phyloP scores from a whole-genome alignment of 1,284 basidiomycete genomes.

The Amylostereum areolatum region DNA sequence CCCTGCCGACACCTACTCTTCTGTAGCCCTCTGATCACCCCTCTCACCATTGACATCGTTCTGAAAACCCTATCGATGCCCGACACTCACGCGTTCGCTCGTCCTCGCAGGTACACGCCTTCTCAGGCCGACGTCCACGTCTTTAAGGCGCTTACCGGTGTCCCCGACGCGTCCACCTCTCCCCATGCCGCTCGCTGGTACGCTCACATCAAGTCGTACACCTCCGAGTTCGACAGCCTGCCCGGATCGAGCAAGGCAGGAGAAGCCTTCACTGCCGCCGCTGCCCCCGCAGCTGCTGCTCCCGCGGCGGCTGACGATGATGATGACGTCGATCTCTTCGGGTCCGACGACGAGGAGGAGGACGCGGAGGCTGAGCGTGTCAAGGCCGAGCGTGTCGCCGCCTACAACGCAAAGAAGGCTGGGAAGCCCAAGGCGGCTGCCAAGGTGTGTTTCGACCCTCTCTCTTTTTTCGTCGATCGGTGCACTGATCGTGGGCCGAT shows the following conservation, averaged over 20 bases:
- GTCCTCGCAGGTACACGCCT: conserved; percentile 71
- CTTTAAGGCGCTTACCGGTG: conserved; percentile 71
- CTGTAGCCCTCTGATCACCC: conserved; percentile 81
- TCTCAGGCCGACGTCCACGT: conserved; percentile 97
- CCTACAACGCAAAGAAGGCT: conserved; percentile 92
- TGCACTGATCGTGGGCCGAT: conserved; percentile 14
- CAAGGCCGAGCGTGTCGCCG: conserved; percentile 94
- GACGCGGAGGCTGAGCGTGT: conserved; percentile 91
- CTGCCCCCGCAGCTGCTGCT: conserved; percentile 35
- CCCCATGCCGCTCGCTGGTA: conserved; percentile 92
- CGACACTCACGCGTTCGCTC: conserved; percentile 7
- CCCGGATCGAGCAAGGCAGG: conserved; percentile 84
- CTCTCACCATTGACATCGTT: conserved; percentile 6
- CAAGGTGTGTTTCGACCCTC: conserved; percentile 55
- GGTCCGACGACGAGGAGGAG: conserved; percentile 82
- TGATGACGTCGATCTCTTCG: conserved; percentile 91
- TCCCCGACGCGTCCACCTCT: conserved; percentile 61
- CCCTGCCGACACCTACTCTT: conserved; percentile 69
- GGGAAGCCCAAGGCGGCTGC: conserved; percentile 85
- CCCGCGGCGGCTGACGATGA: conserved; percentile 78
- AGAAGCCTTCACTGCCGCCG: conserved; percentile 59
- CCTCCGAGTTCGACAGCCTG: conserved; percentile 71
- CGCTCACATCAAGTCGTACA: conserved; percentile 87
- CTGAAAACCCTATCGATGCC: conserved; percentile 12
- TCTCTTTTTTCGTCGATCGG: conserved; percentile 4